Conservation (phyloP, 192 early-diverging fungal genomes). For the Chytriomyces confervae region DNA sequence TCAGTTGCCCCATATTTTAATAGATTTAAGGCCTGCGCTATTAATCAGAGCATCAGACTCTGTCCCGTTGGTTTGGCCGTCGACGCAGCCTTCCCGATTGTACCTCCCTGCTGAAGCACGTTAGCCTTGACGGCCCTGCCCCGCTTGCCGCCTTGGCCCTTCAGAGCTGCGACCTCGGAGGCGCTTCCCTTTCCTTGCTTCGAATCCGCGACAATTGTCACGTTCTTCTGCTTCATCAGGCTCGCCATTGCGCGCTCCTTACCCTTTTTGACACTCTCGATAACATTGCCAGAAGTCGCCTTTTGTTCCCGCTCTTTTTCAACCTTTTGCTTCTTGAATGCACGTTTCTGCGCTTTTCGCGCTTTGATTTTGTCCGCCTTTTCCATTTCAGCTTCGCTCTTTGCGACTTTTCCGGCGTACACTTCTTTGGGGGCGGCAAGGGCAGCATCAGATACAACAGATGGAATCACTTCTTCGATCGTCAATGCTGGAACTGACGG, state of each 20-base stretch:
- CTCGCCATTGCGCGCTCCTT: slow-evolving; percentile 69
- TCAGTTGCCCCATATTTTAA: no score
- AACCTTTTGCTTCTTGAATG: slow-evolving; percentile 65
- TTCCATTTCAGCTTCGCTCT: slow-evolving; percentile 80
- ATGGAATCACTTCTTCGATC: slow-evolving; percentile 96
- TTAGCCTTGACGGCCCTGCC: slow-evolving; percentile 49
- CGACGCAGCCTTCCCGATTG: slow-evolving; percentile 40
- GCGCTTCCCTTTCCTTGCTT: slow-evolving; percentile 47
- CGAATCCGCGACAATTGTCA: slow-evolving; percentile 59
- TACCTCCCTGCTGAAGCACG: slow-evolving; percentile 52
- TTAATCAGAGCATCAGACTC: slow-evolving; percentile 28
- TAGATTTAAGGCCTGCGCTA: no score
- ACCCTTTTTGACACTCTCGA: slow-evolving; percentile 46
- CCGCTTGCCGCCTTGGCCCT: slow-evolving; percentile 41
- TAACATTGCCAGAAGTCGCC: slow-evolving; percentile 50
- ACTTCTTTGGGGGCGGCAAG: slow-evolving; percentile 90
- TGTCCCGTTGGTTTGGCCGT: slow-evolving; percentile 12
- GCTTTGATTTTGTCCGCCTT: slow-evolving; percentile 76
- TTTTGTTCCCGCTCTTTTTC: slow-evolving; percentile 47
- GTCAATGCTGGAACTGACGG: slow-evolving; percentile 79
- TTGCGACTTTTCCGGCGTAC: slow-evolving; percentile 76
- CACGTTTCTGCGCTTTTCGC: slow-evolving; percentile 71
- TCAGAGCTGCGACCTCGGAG: slow-evolving; percentile 31
- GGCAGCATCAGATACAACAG: slow-evolving; percentile 79
- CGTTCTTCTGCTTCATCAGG: slow-evolving; percentile 69